Conservation (phyloP, 2,329 filamentous ascomycete genomes). For the Fusarium humuli region DNA sequence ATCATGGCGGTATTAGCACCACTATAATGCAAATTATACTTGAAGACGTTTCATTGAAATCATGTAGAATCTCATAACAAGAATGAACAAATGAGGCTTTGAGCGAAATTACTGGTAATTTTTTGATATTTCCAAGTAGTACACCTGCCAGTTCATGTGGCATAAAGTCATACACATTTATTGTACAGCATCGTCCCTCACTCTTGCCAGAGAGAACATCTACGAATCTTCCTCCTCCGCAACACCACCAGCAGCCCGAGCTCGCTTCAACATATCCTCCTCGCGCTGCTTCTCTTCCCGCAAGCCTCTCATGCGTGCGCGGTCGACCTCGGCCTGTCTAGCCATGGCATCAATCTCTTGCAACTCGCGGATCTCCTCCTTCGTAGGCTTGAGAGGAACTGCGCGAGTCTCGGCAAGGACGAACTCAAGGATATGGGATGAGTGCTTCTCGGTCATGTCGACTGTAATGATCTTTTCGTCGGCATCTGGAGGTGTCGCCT, state of each 20-base stretch:
- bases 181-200: constrained; percentile 45
- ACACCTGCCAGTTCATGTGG: constrained; percentile 44
- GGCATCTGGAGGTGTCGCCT: constrained; percentile 60
- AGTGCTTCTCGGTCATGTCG: constrained; percentile 72
- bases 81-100: neutral
- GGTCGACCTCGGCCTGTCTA: constrained; percentile 65
- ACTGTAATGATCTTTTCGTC: constrained; percentile 65
- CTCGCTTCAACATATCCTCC: constrained; percentile 61
- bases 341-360: constrained; percentile 66
- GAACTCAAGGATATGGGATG: constrained; percentile 70
- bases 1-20: neutral
- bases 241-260: constrained; percentile 54
- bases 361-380: constrained; percentile 70
- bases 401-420: constrained; percentile 74
- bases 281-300: constrained; percentile 71
- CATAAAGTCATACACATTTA: constrained; percentile 47
- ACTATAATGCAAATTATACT: neutral
- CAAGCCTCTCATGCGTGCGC: constrained; percentile 63
- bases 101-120: constrained; percentile 19
- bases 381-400: constrained; percentile 64
- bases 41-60: neutral
- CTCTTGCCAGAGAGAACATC: neutral
- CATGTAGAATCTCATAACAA: neutral
- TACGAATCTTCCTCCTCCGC: constrained; percentile 50
- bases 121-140: constrained; percentile 43